Evolutionary conservation across 192 early-diverging fungal genomes (phyloP).

Genomic region (Dissophora globulifera): DNA sequence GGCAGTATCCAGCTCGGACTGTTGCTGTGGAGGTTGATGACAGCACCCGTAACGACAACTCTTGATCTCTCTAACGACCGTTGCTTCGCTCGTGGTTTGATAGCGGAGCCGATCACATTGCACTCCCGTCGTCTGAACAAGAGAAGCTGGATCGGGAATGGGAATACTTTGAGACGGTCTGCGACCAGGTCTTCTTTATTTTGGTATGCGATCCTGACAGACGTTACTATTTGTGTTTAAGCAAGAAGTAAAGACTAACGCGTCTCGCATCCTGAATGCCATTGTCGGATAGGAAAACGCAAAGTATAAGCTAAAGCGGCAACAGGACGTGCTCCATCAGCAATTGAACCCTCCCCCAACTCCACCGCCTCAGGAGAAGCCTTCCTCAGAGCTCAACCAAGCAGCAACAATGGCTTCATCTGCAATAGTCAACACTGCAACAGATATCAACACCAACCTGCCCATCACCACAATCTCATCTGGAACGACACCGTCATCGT

Average conservation of each 20-base stretch:
- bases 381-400: neutral
- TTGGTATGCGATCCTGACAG: no score
- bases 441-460: neutral
- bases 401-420: neutral
- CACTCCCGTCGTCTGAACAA: slow-evolving; percentile 43
- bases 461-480: neutral
- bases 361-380: neutral
- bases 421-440: neutral
- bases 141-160: slow-evolving; percentile 50
- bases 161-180: slow-evolving; percentile 54
- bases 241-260: no score
- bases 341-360: slow-evolving; percentile 15
- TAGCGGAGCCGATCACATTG: slow-evolving; percentile 47
- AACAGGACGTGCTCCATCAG: slow-evolving; percentile 11
- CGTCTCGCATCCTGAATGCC: no score
- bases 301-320: slow-evolving; percentile 37
- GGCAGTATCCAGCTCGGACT: no score
- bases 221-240: no score
- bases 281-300: slow-evolving; percentile 17
- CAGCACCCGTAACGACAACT: no score
- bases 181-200: slow-evolving; percentile 49
- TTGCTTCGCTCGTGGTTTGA: neutral
- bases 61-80: neutral
- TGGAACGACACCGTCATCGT: neutral
- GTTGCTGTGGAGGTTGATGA: no score